Conservation (phyloP, 192 early-diverging fungal species). For the Entrophospora sp. region DNA sequence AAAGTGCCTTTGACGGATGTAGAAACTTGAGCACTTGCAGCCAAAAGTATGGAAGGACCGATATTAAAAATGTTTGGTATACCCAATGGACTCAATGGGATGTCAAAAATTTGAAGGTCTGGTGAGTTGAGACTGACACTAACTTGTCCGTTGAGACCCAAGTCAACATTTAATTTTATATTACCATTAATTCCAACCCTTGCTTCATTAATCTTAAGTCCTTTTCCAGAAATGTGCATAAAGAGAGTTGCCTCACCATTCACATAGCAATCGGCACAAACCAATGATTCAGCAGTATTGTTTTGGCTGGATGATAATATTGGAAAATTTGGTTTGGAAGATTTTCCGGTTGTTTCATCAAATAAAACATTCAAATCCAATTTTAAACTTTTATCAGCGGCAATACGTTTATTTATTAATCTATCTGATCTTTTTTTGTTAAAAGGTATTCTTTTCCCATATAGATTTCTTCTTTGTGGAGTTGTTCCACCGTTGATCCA, state of each 20-base stretch:
- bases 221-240: not conserved
- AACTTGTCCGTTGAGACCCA: not conserved
- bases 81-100: not conserved
- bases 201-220: not conserved
- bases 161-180: not conserved
- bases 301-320: not conserved
- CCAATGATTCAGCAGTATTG: not conserved
- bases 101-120: not conserved
- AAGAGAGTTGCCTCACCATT: not conserved
- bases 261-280: slow-evolving; percentile 2
- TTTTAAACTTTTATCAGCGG: not conserved
- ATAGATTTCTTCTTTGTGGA: too few species aligned
- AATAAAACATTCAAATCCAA: slow-evolving; percentile 5
- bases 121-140: not conserved
- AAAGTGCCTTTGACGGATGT: not conserved
- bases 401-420: not conserved
- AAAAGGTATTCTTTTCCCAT: too few species aligned
- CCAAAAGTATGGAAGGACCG: not conserved
- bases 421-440: not conserved
- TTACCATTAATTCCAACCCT: not conserved
- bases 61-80: slow-evolving; percentile 1
- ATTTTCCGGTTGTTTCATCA: not conserved
- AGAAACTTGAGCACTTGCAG: not conserved
- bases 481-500: not conserved
- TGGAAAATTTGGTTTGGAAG: slow-evolving; percentile 12